phyloP scores from a whole-genome alignment of 2,329 filamentous ascomycete species.

The Zymoseptoria passerinii region DNA sequence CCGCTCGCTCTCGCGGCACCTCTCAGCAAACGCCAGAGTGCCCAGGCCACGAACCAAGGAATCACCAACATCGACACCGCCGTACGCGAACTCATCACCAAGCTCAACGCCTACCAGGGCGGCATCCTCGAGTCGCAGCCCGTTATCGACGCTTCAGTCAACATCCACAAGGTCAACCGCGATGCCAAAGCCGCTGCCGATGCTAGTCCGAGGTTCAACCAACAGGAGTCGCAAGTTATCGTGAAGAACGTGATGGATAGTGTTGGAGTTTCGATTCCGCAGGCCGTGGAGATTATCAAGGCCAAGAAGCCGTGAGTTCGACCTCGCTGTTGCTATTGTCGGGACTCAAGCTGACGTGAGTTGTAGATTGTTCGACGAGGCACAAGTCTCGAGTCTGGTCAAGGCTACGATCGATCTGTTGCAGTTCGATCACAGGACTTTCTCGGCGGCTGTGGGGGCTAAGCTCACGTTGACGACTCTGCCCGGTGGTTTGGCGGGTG shows the following conservation, averaged over 20 bases:
- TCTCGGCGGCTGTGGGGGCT: conserved; percentile 15
- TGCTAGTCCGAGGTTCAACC: conserved; percentile 12
- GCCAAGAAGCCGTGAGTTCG: conserved; percentile 16
- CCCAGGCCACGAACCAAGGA: conserved; percentile 16
- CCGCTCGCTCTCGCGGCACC: conserved; percentile 12
- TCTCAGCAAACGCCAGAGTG: conserved; percentile 7
- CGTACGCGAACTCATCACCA: conserved; percentile 17
- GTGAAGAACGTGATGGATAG: conserved; percentile 19
- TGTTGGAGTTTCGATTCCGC: conserved; percentile 21
- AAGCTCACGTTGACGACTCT: conserved; percentile 18
- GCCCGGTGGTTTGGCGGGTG: conserved; percentile 8
- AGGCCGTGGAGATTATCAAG: conserved; percentile 12
- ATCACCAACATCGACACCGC: conserved; percentile 20
- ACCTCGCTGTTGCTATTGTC: neutral
- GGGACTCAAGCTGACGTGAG: neutral
- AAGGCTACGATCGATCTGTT: conserved; percentile 20
- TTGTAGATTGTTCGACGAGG: conserved; percentile 15
- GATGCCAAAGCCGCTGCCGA: conserved; percentile 19
- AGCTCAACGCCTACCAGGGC: conserved; percentile 18
- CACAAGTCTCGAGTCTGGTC: conserved; percentile 18
- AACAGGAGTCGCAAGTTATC: conserved; percentile 18
- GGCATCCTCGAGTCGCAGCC: conserved; percentile 15
- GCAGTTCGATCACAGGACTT: conserved; percentile 22
- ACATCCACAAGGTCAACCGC: conserved; percentile 20
- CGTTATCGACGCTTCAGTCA: conserved; percentile 16